phyloP scores from a whole-genome alignment of 805 yeast species.

The Candida quercuum region DNA sequence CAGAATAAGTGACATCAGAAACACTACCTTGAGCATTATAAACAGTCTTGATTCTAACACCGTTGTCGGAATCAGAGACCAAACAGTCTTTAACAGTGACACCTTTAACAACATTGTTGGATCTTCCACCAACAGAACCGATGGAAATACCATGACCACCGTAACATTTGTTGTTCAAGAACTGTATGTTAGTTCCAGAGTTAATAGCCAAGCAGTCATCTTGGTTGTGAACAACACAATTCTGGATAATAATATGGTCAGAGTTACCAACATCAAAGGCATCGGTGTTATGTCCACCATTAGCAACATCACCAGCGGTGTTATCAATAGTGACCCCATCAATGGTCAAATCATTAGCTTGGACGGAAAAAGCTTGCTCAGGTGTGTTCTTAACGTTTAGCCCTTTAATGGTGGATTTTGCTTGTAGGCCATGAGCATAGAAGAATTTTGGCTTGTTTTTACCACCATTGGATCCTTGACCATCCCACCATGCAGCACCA shows the following conservation, averaged over 20 bases:
- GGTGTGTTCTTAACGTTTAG: slow-evolving; percentile 14
- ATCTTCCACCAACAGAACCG: slow-evolving; percentile 16
- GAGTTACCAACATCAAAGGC: slow-evolving; percentile 13
- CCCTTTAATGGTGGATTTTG: slow-evolving; percentile 4
- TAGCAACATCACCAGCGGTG: slow-evolving; percentile 8
- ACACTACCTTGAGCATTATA: slow-evolving; percentile 14
- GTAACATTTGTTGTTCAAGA: slow-evolving; percentile 11
- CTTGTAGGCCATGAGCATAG: slow-evolving; percentile 6
- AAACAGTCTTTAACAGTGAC: slow-evolving; percentile 6
- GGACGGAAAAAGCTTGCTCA: slow-evolving; percentile 8
- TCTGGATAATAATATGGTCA: slow-evolving; percentile 6
- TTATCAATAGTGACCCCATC: slow-evolving; percentile 8
- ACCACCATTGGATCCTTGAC: slow-evolving; percentile 12
- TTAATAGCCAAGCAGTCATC: slow-evolving; percentile 18
- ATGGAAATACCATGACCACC: slow-evolving; percentile 18
- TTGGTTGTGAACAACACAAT: slow-evolving; percentile 11
- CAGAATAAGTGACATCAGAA: slow-evolving; percentile 7
- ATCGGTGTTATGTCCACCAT: slow-evolving; percentile 16
- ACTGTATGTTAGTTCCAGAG: slow-evolving; percentile 12
- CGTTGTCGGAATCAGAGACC: slow-evolving; percentile 11
- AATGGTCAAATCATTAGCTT: slow-evolving; percentile 5
- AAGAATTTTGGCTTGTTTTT: slow-evolving; percentile 14
- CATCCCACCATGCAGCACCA: slow-evolving; percentile 17
- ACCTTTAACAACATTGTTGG: slow-evolving; percentile 8
- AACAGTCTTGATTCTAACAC: slow-evolving; percentile 14